These are phyloP conservation scores for Sicyos baderoa DNA, from an alignment of 306 rosid genomes.

Conservation along the genomic window DNA sequence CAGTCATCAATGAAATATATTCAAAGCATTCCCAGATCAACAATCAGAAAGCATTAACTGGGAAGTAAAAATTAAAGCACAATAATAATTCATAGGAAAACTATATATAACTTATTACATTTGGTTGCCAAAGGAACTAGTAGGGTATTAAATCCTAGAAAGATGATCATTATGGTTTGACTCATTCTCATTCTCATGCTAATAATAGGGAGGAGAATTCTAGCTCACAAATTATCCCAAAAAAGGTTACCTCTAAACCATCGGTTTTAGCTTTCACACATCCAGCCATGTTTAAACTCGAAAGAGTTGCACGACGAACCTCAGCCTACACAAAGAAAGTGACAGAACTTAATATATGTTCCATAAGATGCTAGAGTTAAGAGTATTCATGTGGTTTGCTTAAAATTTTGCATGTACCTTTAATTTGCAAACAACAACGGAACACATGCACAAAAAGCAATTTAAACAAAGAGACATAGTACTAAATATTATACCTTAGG, in stretches of 20 bases:
- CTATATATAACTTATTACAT: too few relatives aligned
- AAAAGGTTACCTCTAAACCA: constrained; percentile 48
- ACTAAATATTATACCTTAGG: constrained; percentile 49
- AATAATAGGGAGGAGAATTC: background rate
- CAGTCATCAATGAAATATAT: background rate
- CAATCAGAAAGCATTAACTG: background rate
- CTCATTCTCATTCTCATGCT: background rate
- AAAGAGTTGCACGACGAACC: constrained; percentile 56
- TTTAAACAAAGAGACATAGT: background rate
- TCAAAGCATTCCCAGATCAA: constrained; percentile 9
- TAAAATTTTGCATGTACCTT: too few relatives aligned
- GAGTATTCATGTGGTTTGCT: too few relatives aligned
- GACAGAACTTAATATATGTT: background rate
- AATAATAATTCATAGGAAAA: too few relatives aligned
- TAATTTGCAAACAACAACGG: background rate
- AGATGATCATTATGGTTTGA: background rate
- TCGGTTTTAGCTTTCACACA: constrained; percentile 34
- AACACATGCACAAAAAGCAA: constrained; percentile 5
- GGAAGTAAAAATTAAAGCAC: background rate
- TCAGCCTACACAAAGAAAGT: constrained; percentile 54
- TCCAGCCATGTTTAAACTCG: constrained; percentile 42
- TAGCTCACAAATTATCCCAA: background rate
- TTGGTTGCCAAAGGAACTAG: too few relatives aligned
- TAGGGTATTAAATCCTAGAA: background rate
- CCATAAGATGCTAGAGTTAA: background rate